Conservation (phyloP, 352 stramenopile genomes). For the Globisporangium sylvaticum region DNA sequence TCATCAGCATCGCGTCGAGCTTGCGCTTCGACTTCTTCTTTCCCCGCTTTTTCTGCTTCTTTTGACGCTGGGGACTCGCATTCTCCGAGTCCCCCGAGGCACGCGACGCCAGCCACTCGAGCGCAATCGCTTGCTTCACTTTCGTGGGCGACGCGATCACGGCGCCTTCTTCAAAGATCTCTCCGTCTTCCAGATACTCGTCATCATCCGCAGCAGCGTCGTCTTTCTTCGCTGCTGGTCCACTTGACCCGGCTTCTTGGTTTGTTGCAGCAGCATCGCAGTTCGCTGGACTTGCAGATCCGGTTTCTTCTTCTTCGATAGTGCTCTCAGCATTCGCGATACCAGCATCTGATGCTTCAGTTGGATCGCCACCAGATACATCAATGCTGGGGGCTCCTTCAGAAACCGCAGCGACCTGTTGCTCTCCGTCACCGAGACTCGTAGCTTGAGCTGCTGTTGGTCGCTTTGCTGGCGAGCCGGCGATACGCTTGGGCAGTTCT, state of each 20-base stretch:
- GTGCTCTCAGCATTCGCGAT: background rate
- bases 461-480: background rate
- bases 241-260: background rate
- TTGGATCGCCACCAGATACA: no score
- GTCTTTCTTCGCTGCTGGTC: background rate
- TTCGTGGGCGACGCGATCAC: constrained; percentile 27
- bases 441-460: background rate
- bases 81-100: constrained; percentile 12
- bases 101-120: constrained; percentile 22
- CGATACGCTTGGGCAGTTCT: constrained; percentile 19
- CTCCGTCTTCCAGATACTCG: constrained; percentile 59
- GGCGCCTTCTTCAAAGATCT: constrained; percentile 67
- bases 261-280: background rate
- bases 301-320: background rate
- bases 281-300: background rate
- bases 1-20: constrained; percentile 47
- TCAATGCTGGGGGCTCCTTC: background rate
- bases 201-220: constrained; percentile 1
- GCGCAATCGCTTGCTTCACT: constrained; percentile 38
- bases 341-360: background rate
- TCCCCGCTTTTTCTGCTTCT: constrained; percentile 73
- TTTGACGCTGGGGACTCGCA: constrained; percentile 13
- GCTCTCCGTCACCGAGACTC: background rate
- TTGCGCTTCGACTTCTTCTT: constrained; percentile 81
- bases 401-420: background rate